phyloP scores from a whole-genome alignment of 2,329 filamentous ascomycete genomes.

The Alternaria triticimaculans region DNA sequence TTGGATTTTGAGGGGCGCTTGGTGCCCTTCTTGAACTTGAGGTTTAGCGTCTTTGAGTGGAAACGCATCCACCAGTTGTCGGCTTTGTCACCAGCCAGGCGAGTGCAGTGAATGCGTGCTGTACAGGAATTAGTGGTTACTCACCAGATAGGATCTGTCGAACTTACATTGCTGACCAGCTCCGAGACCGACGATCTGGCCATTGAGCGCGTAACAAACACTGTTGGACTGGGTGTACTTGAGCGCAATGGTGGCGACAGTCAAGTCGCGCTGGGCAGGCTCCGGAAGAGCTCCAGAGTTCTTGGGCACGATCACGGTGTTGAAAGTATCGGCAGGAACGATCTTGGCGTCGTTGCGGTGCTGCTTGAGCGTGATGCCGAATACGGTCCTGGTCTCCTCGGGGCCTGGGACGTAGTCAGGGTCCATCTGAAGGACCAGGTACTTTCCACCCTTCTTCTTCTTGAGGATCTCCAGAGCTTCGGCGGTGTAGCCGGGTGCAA shows the following conservation, averaged over 20 bases:
- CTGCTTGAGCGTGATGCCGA: slow-evolving; percentile 86
- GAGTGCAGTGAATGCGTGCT: slow-evolving; percentile 94
- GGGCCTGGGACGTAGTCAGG: slow-evolving; percentile 77
- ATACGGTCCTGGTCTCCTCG: slow-evolving; percentile 84
- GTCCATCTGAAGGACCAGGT: slow-evolving; percentile 95
- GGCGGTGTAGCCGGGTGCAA: slow-evolving; percentile 84
- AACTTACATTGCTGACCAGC: slow-evolving; percentile 83
- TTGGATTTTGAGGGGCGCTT: slow-evolving; percentile 98
- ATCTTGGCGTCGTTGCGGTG: slow-evolving; percentile 92
- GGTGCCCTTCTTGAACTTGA: slow-evolving; percentile 97
- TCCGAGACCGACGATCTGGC: slow-evolving; percentile 91
- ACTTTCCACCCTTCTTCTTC: slow-evolving; percentile 99
- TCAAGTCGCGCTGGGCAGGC: slow-evolving; percentile 83
- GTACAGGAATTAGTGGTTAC: slow-evolving; percentile 4
- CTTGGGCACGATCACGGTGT: slow-evolving; percentile 85
- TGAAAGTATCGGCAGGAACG: slow-evolving; percentile 80
- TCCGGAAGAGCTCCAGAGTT: slow-evolving; percentile 75
- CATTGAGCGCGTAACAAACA: slow-evolving; percentile 94
- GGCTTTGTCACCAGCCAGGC: slow-evolving; percentile 95
- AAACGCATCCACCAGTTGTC: slow-evolving; percentile 99
- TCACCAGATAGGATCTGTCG: background rate
- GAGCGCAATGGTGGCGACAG: slow-evolving; percentile 93
- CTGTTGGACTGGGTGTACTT: slow-evolving; percentile 99
- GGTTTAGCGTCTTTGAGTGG: slow-evolving; percentile 82
- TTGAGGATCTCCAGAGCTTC: slow-evolving; percentile 88